Conservation (phyloP, 768 basidiomycete species). For the Gloeopeniophorella convolvens region DNA sequence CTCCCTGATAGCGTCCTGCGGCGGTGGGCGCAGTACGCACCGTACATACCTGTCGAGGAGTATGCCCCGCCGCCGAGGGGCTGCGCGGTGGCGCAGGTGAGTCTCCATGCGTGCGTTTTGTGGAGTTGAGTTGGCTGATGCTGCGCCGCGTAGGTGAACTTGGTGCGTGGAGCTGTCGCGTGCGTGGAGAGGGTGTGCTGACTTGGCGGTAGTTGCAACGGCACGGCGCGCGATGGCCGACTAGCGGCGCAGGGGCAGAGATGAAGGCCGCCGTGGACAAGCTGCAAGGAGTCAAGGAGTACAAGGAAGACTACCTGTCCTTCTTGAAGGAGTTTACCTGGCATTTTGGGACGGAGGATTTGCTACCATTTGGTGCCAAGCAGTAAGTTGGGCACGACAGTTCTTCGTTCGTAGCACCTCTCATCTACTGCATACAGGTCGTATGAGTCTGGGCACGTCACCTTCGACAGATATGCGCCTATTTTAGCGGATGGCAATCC, state of each 20-base stretch:
- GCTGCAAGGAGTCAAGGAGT: constrained; percentile 41
- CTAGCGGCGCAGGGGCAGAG: constrained; percentile 35
- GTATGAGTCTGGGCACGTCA: constrained; percentile 43
- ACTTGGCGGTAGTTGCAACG: constrained; percentile 53
- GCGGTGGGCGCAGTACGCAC: constrained; percentile 56
- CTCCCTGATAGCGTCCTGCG: constrained; percentile 9
- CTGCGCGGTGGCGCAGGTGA: constrained; percentile 54
- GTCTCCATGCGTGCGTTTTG: neutral
- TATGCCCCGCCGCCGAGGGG: constrained; percentile 41
- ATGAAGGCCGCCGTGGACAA: constrained; percentile 48
- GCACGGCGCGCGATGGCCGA: constrained; percentile 77
- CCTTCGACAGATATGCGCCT: constrained; percentile 47
- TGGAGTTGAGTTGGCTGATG: neutral
- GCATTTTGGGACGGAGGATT: constrained; percentile 46
- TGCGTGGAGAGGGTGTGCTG: neutral
- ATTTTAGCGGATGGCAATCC: constrained; percentile 38
- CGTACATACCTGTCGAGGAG: constrained; percentile 43
- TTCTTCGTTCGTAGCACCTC: neutral
- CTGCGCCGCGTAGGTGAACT: constrained; percentile 42
- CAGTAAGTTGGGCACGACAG: constrained; percentile 39
- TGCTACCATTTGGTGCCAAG: constrained; percentile 60
- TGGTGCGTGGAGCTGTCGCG: constrained; percentile 35
- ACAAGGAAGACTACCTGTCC: constrained; percentile 39
- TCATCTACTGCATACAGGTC: constrained; percentile 29
- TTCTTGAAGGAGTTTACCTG: constrained; percentile 58